Evolutionary conservation across 2,329 filamentous ascomycete species (phyloP), one percentile per base, ranked within the genome.

Genomic region (Alternaria brassicicola): DNA sequence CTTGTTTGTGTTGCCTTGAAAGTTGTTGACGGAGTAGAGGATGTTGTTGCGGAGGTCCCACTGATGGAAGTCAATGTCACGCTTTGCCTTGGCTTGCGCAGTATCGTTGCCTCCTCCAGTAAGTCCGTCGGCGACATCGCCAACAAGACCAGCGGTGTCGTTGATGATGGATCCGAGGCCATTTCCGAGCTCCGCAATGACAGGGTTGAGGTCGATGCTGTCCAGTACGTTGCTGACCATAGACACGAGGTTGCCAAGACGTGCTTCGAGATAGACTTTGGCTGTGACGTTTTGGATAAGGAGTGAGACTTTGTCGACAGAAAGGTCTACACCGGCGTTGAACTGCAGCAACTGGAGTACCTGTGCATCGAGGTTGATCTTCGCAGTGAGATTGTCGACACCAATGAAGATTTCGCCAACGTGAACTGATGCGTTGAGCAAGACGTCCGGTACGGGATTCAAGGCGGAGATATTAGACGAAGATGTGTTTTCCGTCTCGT

Each of bases 11-110:
- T 83, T 79, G 17, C 85, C 84, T 13, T 78, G 78, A 71, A 86
- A 88, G 77, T 88, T 82, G 75, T 87, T 87, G 70, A 86, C 73
- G 26, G 83, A 85, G 75, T 85, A 88, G 31, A 88, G 81, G 59
- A 88, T 84, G 69, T 85, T 85, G 75, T 86, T 79, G 54, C 78
- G 76, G 39, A 87, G 74, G 45, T 84, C 81, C 73, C 82, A 84
- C 57, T 76, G 72, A 41, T 71, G 67, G 33, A 71, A 62, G 43
- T 75, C 72, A n/a, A 74, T 50, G 35, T 68, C 63, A 36, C 72
- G 67, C 55, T 76, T 76, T 17, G 61, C 38, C 52, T 61, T 65
- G 36, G 62, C 55, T 54, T 59, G 60, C 0, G 62, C 53, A n/a
- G 64, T 57, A 4, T 57, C 30, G 42, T 64, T 58, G 21, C 41